phyloP scores from a whole-genome alignment of 192 early-diverging fungal genomes.

The Umbelopsis vinacea region DNA sequence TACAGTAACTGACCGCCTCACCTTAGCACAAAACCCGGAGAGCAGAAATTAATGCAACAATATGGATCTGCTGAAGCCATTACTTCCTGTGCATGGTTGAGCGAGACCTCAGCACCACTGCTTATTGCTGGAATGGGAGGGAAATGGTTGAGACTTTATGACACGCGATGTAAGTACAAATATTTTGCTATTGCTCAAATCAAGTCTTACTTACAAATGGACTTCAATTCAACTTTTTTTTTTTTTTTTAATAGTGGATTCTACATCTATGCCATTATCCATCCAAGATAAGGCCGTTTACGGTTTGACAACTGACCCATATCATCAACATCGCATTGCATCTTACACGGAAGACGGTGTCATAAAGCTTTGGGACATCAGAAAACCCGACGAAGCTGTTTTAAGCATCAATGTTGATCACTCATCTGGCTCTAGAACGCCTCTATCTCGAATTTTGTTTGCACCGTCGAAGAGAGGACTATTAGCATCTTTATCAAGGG shows the following conservation, averaged over 20 bases:
- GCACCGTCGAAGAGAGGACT: constrained; percentile 60
- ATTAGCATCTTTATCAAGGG: constrained; percentile 61
- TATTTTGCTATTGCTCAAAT: not conserved
- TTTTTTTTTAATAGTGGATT: constrained; percentile 45
- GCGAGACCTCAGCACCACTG: constrained; percentile 50
- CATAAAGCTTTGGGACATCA: constrained; percentile 76
- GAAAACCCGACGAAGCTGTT: constrained; percentile 68
- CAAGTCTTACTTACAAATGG: not conserved
- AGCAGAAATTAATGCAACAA: constrained; percentile 49
- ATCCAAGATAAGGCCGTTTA: constrained; percentile 73
- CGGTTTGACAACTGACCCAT: constrained; percentile 71
- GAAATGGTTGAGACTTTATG: constrained; percentile 73
- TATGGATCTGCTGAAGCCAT: constrained; percentile 71
- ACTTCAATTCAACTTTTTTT: constrained; percentile 1
- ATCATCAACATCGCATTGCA: constrained; percentile 68
- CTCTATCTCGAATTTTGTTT: constrained; percentile 62
- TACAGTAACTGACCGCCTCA: not conserved
- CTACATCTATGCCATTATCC: constrained; percentile 49
- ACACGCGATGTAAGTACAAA: constrained; percentile 56
- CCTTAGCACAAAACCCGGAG: constrained; percentile 1
- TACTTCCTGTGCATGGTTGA: constrained; percentile 68
- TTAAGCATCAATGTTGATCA: constrained; percentile 26
- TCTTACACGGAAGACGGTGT: constrained; percentile 69
- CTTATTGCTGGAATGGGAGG: constrained; percentile 75
- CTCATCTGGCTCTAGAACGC: constrained; percentile 23